phyloP scores from a whole-genome alignment of 768 basidiomycete genomes.

The Mycena haematopus region DNA sequence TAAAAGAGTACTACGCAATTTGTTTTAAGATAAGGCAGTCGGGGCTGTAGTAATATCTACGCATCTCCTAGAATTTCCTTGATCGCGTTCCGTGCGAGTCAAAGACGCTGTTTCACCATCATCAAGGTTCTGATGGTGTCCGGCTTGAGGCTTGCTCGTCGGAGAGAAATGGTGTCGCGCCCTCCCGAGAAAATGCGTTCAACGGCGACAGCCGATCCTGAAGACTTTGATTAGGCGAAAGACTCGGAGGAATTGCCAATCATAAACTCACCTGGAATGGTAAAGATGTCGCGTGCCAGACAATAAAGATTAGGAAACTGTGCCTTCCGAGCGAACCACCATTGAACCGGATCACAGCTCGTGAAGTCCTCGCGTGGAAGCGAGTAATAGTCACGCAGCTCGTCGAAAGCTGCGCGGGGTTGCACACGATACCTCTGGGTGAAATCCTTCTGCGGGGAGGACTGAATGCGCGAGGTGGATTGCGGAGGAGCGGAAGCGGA shows the following conservation, averaged over 20 bases:
- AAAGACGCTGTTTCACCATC: neutral
- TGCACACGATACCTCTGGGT: neutral
- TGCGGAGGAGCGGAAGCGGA: neutral
- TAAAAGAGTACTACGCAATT: no score
- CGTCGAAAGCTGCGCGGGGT: constrained; percentile 2
- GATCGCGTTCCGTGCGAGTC: neutral
- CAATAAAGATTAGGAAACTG: no score
- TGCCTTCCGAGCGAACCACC: neutral
- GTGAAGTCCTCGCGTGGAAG: constrained; percentile 8
- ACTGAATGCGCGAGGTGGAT: no score
- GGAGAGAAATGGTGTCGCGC: neutral
- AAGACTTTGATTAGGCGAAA: no score
- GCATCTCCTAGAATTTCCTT: neutral
- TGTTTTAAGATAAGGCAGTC: no score
- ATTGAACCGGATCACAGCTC: constrained; percentile 1
- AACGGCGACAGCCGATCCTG: no score
- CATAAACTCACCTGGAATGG: no score
- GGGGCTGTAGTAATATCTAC: no score
- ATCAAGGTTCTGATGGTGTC: neutral
- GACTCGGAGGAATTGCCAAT: no score
- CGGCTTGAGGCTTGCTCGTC: neutral
- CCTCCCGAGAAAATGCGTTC: neutral
- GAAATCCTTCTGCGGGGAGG: constrained; percentile 3
- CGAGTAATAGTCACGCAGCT: constrained; percentile 3
- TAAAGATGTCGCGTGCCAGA: no score